A percentile compares a stretch with the other conserved stretches of the same genome.
Conservation (phyloP, 768 basidiomycete species). For the Mycena epipterygia region DNA sequence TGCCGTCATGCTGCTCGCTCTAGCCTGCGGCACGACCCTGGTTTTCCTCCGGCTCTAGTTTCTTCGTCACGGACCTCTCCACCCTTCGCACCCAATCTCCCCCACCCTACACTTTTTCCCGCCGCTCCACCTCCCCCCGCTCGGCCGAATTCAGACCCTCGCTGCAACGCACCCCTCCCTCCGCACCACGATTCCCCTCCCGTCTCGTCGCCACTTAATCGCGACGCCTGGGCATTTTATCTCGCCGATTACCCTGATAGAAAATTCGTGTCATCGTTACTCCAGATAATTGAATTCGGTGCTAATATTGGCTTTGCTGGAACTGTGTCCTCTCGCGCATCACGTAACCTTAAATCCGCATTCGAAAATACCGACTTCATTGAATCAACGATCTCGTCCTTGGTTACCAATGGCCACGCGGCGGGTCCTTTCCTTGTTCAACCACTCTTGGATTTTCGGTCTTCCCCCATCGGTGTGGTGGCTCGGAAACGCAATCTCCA, state of each 20-base stretch:
- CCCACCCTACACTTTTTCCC: background rate
- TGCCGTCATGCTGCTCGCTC: conserved; percentile 3
- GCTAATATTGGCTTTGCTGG: background rate
- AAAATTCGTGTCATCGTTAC: background rate
- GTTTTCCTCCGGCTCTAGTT: background rate
- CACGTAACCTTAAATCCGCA: background rate
- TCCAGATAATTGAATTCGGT: background rate
- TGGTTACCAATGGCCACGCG: conserved; percentile 22
- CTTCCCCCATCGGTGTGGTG: conserved; percentile 43
- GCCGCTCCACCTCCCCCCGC: background rate
- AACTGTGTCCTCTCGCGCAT: background rate
- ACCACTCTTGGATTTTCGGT: conserved; percentile 36
- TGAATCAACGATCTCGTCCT: background rate
- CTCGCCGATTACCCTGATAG: background rate
- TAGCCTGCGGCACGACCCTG: background rate
- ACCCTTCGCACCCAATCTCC: background rate
- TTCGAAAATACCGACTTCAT: background rate
- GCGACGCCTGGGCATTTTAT: background rate
- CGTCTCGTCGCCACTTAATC: background rate
- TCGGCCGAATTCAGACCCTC: background rate
- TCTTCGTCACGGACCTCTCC: background rate
- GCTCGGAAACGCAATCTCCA: conserved; percentile 35
- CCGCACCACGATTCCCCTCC: background rate
- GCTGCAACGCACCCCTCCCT: background rate
- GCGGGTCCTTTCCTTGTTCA: conserved; percentile 39